A percentile compares a stretch with the other conserved stretches of the same genome.
Evolutionary conservation across 2,329 filamentous ascomycete species (phyloP).

Genomic region (Aureobasidium sp.): DNA sequence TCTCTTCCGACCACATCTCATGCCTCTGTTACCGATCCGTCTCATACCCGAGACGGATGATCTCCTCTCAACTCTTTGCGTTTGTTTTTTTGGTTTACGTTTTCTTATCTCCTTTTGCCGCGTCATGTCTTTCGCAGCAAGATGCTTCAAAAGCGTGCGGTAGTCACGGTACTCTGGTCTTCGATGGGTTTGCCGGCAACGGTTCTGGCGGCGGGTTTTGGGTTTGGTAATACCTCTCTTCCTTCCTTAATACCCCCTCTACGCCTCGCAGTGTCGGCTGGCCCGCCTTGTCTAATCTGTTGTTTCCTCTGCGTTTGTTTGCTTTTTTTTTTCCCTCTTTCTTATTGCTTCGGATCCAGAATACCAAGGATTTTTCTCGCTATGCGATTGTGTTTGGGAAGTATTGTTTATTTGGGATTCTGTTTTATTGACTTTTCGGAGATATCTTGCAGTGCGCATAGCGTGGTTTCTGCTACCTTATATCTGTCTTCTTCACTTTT

Average conservation of each 20-base stretch:
- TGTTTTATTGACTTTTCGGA: constrained; percentile 4
- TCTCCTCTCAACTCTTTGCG: constrained; percentile 3
- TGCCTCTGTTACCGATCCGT: background rate
- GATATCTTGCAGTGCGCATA: constrained; percentile 13
- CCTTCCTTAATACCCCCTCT: constrained; percentile 11
- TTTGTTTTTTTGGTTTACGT: background rate
- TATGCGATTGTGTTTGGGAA: background rate
- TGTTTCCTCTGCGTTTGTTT: constrained; percentile 13
- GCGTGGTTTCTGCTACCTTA: constrained; percentile 13
- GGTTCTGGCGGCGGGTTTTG: background rate
- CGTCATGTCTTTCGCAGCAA: constrained; percentile 1
- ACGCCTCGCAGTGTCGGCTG: constrained; percentile 18
- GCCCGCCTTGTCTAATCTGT: constrained; percentile 28
- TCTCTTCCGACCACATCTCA: background rate
- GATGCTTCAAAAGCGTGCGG: constrained; percentile 8
- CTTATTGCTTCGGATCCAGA: constrained; percentile 19
- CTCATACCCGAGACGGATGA: constrained; percentile 1
- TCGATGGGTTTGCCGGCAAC: constrained; percentile 11
- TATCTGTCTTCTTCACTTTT: background rate
- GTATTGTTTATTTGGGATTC: background rate
- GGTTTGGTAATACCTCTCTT: constrained; percentile 13
- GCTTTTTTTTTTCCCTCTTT: constrained; percentile 11
- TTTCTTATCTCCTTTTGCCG: background rate
- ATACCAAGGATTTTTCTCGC: constrained; percentile 25
- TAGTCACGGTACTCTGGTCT: constrained; percentile 8